Evolutionary conservation across 768 basidiomycete species (phyloP).

Genomic region (Russula ochroleuca): DNA sequence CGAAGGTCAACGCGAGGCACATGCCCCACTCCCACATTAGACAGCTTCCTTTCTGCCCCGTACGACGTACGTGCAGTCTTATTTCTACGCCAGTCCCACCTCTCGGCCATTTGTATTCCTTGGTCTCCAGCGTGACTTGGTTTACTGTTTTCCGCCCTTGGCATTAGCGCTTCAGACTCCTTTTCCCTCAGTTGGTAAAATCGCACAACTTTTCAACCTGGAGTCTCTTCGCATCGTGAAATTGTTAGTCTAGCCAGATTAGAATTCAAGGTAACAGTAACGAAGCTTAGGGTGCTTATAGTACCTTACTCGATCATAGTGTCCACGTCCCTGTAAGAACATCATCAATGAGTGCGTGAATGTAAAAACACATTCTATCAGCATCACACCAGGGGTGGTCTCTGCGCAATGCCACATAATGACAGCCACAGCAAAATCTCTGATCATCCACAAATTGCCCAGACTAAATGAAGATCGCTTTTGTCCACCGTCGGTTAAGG

Average conservation of each 20-base stretch:
- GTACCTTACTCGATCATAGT: no score
- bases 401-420: no score
- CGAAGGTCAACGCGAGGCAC: slow-evolving; percentile 56
- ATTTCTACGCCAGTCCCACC: slow-evolving; percentile 62
- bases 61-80: slow-evolving; percentile 54
- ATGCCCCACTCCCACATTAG: slow-evolving; percentile 32
- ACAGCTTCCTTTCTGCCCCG: slow-evolving; percentile 54
- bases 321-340: no score
- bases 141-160: slow-evolving; percentile 93
- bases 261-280: no score
- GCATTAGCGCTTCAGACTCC: slow-evolving; percentile 93
- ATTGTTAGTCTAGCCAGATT: no score
- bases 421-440: no score
- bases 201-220: slow-evolving; percentile 77
- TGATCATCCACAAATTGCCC: no score
- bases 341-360: no score
- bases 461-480: background rate
- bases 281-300: no score
- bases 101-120: slow-evolving; percentile 48
- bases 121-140: slow-evolving; percentile 67
- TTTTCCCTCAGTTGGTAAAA: slow-evolving; percentile 84
- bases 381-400: no score
- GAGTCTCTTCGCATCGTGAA: slow-evolving; percentile 35
- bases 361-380: no score
- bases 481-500: background rate